Base-by-base conservation (phyloP, 495 filamentous ascomycete species). In the Annulohypoxylon maeteangense region DNA sequence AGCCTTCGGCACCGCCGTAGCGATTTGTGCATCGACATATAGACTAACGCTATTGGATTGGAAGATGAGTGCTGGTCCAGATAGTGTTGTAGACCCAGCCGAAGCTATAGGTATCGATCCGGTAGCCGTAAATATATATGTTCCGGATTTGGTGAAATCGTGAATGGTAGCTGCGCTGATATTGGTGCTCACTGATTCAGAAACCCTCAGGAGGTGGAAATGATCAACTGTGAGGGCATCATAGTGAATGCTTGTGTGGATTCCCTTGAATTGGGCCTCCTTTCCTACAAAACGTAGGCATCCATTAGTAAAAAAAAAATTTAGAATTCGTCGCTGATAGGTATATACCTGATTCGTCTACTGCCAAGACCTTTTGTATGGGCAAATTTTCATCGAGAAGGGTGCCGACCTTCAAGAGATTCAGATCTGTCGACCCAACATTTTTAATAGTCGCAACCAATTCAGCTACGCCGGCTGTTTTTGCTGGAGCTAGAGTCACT, bases 351-450 rank as follows among this genome's bases (percentile, higher is more conserved):
- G 42, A 34, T 47, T 63, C 68, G 20, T 71, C 58, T 11, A 45
- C 32, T 14, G 23, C 58, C n/a, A 42, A 58, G 16, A 71, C 57
- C 34, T 67, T 71, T 18, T 67, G 63, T 3, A 71, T 36, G 2
- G 68, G 68, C 16, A 71, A 27, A 32, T 27, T 34, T n/a, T 71
- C 68, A 27, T 71, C 68, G 20, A 71, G 58, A 29, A 71, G 31
- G 22, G 68, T 71, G 42, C 68, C 63, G 25, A 71, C 44, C 8
- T 50, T 62, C 14, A 71, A n/a, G 42, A 71, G 42, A 38, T 71
- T 71, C 1, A 71, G 57, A 14, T 71, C 68, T 29, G 18, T 42
- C 7, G 62, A 22, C 3, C 68, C 58, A 14, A 54, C 56, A 29
- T 71, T 71, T 36, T 45, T 67, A 8, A 71, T 38, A 40, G 68